phyloP scores from a whole-genome alignment of 2,329 filamentous ascomycete species.

The Xylogone sp. region DNA sequence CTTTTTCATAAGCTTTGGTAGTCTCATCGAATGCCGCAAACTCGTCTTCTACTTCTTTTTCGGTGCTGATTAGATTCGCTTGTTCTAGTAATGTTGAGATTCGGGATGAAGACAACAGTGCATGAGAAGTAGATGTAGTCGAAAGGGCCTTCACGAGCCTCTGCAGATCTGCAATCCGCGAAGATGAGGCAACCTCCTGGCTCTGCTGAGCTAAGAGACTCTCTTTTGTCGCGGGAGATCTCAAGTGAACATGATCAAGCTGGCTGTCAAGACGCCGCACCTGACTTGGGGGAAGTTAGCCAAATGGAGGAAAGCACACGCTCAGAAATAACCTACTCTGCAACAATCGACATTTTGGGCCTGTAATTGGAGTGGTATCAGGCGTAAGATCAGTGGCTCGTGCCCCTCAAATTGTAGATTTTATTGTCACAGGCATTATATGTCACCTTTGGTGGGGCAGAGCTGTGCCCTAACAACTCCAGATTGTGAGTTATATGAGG shows the following conservation, averaged over 20 bases:
- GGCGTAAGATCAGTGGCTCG: background rate
- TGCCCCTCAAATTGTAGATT: background rate
- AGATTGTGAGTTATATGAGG: background rate
- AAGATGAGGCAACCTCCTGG: conserved; percentile 35
- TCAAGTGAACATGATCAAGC: conserved; percentile 58
- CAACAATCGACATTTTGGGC: conserved; percentile 40
- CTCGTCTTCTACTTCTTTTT: conserved; percentile 25
- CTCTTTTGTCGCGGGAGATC: conserved; percentile 39
- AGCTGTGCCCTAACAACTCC: background rate
- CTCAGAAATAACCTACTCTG: conserved; percentile 34
- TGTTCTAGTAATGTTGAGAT: conserved; percentile 61
- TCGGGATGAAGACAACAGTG: conserved; percentile 55
- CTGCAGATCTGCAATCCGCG: conserved; percentile 59
- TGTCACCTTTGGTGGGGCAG: background rate
- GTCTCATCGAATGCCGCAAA: conserved; percentile 21
- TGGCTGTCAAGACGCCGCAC: conserved; percentile 61
- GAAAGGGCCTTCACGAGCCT: conserved; percentile 68
- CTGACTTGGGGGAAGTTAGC: conserved; percentile 33
- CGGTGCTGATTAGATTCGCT: conserved; percentile 49
- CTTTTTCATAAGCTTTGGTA: conserved; percentile 59
- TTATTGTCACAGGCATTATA: background rate
- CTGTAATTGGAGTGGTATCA: background rate
- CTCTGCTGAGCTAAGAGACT: conserved; percentile 22
- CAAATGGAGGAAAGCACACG: background rate
- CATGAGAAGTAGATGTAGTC: conserved; percentile 59